Percentiles rank a stretch among this genome's conserved stretches.
These are phyloP conservation scores for Ophiognomonia clavigignenti-juglandacearum DNA, from an alignment of 2,329 filamentous ascomycete species.

Conservation along the genomic window DNA sequence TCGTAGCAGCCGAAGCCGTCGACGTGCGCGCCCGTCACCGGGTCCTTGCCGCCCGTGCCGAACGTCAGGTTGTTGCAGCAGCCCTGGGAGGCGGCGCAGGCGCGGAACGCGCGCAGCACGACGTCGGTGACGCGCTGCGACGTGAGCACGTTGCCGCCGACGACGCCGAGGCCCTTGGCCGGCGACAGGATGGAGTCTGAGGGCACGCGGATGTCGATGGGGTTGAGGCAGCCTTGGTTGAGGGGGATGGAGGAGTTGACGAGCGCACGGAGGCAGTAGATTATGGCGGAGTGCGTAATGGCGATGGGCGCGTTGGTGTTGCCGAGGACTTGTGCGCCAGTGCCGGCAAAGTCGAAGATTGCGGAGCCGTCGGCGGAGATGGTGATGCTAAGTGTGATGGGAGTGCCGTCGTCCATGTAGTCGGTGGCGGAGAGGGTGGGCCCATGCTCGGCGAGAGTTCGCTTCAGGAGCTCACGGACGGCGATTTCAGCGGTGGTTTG, in stretches of 20 bases:
- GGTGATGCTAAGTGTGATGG: slow-evolving; percentile 27
- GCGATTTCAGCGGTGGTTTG: slow-evolving; percentile 70
- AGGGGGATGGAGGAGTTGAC: slow-evolving; percentile 29
- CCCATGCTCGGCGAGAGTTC: slow-evolving; percentile 48
- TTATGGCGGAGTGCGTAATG: slow-evolving; percentile 33
- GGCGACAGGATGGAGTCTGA: slow-evolving; percentile 28
- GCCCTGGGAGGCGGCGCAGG: slow-evolving; percentile 23
- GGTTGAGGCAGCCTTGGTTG: slow-evolving; percentile 31
- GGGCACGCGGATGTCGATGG: slow-evolving; percentile 27
- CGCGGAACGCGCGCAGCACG: slow-evolving; percentile 25
- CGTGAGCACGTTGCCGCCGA: slow-evolving; percentile 56
- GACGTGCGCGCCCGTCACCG: slow-evolving; percentile 20
- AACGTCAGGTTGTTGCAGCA: slow-evolving; percentile 29
- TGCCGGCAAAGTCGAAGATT: slow-evolving; percentile 22
- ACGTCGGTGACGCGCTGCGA: slow-evolving; percentile 27
- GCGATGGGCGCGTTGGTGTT: slow-evolving; percentile 32
- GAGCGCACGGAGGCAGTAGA: slow-evolving; percentile 31
- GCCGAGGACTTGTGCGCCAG: slow-evolving; percentile 28
- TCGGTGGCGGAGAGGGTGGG: slow-evolving; percentile 27
- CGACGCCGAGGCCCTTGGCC: slow-evolving; percentile 22
- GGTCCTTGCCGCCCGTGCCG: slow-evolving; percentile 26
- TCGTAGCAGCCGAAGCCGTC: slow-evolving; percentile 32
- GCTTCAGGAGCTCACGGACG: slow-evolving; percentile 66
- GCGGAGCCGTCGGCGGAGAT: slow-evolving; percentile 23
- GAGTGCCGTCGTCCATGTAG: slow-evolving; percentile 35